Conservation (phyloP, 129 eudicot genomes). For the Pittosporum tobira region DNA sequence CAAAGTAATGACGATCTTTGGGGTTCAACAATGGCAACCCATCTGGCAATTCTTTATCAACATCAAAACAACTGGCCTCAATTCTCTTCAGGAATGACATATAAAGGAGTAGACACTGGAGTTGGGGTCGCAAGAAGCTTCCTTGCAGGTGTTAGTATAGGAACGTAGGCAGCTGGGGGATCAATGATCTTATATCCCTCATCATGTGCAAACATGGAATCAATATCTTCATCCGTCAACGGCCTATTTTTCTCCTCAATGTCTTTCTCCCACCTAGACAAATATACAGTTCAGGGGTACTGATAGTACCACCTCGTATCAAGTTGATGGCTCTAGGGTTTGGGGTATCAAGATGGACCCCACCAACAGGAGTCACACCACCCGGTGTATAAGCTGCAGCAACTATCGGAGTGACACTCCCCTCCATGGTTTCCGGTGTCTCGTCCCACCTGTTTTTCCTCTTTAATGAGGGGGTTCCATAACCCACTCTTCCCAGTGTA, state of each 20-base stretch:
- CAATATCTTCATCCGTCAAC: conserved; percentile 78
- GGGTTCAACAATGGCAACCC: conserved; percentile 90
- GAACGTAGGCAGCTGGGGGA: conserved; percentile 71
- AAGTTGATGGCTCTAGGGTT: conserved; percentile 57
- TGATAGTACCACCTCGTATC: conserved; percentile 59
- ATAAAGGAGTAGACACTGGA: conserved; percentile 70
- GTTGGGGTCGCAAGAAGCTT: conserved; percentile 90
- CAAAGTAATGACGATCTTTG: conserved; percentile 73
- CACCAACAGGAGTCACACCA: conserved; percentile 89
- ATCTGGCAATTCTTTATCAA: conserved; percentile 80
- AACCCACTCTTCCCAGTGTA: no score
- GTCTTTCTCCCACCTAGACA: conserved; percentile 87
- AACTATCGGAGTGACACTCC: conserved; percentile 75
- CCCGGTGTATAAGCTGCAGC: conserved; percentile 84
- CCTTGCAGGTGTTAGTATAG: conserved; percentile 82
- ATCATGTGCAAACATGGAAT: conserved; percentile 69
- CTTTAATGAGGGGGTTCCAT: no score
- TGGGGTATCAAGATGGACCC: conserved; percentile 81
- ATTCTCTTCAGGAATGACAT: conserved; percentile 76
- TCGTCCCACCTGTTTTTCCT: conserved; percentile 94
- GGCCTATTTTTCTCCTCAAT: conserved; percentile 92
- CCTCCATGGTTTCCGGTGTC: conserved; percentile 91
- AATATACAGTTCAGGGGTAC: conserved; percentile 82
- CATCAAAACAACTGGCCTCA: conserved; percentile 74
- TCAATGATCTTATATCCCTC: conserved; percentile 89